Evolutionary conservation across 305 asterid genomes (phyloP).

Genomic region (Fraxinus velutina): DNA sequence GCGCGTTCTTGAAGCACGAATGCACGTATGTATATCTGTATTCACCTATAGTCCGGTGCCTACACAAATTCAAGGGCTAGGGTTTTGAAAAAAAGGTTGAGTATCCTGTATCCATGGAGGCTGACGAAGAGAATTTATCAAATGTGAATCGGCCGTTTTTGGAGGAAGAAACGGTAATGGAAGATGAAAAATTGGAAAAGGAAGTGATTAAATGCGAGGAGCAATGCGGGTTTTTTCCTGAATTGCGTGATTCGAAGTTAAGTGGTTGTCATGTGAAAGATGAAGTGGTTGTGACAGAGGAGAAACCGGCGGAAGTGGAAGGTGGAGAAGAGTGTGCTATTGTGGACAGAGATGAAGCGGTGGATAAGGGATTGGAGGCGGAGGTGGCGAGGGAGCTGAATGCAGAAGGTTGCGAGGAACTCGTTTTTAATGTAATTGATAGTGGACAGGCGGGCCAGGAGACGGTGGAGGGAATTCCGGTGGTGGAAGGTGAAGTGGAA

Average conservation of each 20-base stretch:
- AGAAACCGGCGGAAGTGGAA: conserved; percentile 19
- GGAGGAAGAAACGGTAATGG: conserved; percentile 27
- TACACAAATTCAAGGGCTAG: conserved; percentile 50
- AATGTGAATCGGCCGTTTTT: conserved; percentile 30
- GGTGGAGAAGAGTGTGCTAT: conserved; percentile 22
- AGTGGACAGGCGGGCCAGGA: conserved; percentile 1
- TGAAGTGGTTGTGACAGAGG: conserved; percentile 24
- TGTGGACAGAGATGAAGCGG: conserved; percentile 24
- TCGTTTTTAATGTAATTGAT: background rate
- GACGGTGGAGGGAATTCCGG: conserved; percentile 16
- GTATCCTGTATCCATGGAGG: conserved; percentile 34
- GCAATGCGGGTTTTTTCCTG: conserved; percentile 31
- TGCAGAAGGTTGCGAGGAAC: conserved; percentile 16
- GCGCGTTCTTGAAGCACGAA: background rate
- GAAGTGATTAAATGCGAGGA: conserved; percentile 22
- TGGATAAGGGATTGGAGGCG: conserved; percentile 14
- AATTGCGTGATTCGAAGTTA: conserved; percentile 29
- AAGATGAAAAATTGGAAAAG: conserved; percentile 26
- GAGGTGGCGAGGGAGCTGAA: conserved; percentile 19
- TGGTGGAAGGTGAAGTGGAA: conserved; percentile 14
- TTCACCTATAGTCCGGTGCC: background rate
- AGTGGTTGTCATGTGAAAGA: conserved; percentile 24
- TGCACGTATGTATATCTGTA: background rate
- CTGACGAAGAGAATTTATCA: conserved; percentile 34
- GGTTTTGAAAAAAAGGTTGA: conserved; percentile 35